Evolutionary conservation across 352 stramenopile species (phyloP).

Genomic region (Phytophthora capsici): DNA sequence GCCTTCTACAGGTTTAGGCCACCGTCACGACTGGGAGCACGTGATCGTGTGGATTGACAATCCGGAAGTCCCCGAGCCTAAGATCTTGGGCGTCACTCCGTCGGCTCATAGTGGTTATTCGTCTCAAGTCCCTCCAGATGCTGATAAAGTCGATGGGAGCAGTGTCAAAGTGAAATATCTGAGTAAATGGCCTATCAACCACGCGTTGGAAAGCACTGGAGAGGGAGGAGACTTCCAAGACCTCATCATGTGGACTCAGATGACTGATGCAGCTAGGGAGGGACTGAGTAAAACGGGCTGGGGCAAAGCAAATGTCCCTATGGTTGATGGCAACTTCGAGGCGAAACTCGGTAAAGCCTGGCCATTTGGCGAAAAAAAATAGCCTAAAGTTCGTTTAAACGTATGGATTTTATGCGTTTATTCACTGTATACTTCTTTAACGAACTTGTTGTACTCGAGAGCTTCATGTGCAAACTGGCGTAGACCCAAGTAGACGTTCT

Average conservation of each 20-base stretch:
- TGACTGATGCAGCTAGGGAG: not conserved
- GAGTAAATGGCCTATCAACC: constrained; percentile 10
- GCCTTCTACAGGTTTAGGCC: constrained; percentile 1
- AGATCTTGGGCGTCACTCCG: constrained; percentile 4
- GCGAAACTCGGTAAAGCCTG: constrained; percentile 2
- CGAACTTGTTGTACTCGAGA: constrained; percentile 47
- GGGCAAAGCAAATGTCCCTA: constrained; percentile 7
- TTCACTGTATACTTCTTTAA: constrained; percentile 30
- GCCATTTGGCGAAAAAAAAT: not conserved
- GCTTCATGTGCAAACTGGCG: constrained; percentile 66
- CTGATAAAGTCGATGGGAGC: constrained; percentile 4
- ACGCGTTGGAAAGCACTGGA: constrained; percentile 3
- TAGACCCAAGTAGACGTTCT: constrained; percentile 63
- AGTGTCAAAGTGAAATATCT: constrained; percentile 4
- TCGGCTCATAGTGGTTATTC: constrained; percentile 8
- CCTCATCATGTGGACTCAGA: constrained; percentile 7
- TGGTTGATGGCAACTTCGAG: constrained; percentile 14
- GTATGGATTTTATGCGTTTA: no score
- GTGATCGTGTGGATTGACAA: constrained; percentile 7
- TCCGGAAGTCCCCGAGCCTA: not conserved
- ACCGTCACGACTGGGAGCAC: constrained; percentile 5
- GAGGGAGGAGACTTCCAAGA: constrained; percentile 1
- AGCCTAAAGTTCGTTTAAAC: no score
- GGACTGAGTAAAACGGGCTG: not conserved
- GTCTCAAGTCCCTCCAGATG: constrained; percentile 1